Conservation (phyloP, 495 filamentous ascomycete genomes). For the Corynascus novoguineensis region DNA sequence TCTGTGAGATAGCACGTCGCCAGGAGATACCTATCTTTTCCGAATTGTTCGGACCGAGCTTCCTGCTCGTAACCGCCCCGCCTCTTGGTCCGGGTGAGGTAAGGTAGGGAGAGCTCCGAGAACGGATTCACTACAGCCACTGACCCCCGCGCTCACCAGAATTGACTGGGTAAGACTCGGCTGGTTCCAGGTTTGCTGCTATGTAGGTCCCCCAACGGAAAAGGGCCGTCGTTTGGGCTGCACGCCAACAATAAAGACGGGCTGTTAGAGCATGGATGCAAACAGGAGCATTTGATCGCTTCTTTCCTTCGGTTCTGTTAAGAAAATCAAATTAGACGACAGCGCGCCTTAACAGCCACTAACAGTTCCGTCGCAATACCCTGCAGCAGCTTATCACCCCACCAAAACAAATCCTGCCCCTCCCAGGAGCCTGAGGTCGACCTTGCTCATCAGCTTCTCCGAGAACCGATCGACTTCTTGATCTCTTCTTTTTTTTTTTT, state of each 20-base stretch:
- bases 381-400: constrained; percentile 25
- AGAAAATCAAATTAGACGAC: constrained; percentile 5
- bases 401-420: constrained; percentile 28
- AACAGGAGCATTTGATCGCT: neutral
- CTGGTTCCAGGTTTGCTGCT: neutral
- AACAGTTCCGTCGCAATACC: constrained; percentile 12
- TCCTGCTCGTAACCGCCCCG: neutral
- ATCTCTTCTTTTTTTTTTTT: constrained; percentile 6
- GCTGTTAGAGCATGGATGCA: constrained; percentile 12
- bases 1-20: neutral
- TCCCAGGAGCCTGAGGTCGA: too few relatives aligned
- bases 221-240: neutral
- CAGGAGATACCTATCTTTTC: neutral
- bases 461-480: constrained; percentile 9
- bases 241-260: neutral
- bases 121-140: constrained; percentile 11
- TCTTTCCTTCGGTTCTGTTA: constrained; percentile 6
- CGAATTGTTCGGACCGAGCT: neutral
- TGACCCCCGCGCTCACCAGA: constrained; percentile 11
- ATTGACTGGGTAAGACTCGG: neutral
- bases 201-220: neutral
- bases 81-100: too few relatives aligned
- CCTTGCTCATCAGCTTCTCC: constrained; percentile 19
- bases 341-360: constrained; percentile 18
- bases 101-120: constrained; percentile 18